Evolutionary conservation across 352 stramenopile genomes (phyloP).

Genomic region (Globisporangium lucens): DNA sequence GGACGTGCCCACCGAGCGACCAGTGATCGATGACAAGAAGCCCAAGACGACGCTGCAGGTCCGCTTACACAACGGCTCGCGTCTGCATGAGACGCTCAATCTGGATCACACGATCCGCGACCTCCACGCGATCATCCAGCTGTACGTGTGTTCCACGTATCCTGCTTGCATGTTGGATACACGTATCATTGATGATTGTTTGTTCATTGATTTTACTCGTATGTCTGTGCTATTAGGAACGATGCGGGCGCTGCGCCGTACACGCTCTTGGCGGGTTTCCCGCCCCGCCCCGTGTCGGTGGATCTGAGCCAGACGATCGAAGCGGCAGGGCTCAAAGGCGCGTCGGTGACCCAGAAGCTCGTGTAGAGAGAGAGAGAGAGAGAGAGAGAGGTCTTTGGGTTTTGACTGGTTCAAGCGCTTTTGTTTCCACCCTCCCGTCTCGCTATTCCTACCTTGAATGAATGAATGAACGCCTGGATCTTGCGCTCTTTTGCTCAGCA

Average conservation of each 20-base stretch:
- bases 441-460: neutral
- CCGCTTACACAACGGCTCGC: conserved; percentile 78
- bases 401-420: neutral
- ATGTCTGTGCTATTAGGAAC: conserved; percentile 37
- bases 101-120: conserved; percentile 86
- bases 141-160: conserved; percentile 31
- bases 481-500: neutral
- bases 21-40: conserved; percentile 82
- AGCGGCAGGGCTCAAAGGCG: conserved; percentile 88
- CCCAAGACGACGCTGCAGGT: conserved; percentile 88
- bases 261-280: conserved; percentile 90
- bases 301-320: conserved; percentile 89
- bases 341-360: conserved; percentile 91
- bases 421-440: neutral
- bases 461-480: neutral
- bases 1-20: conserved; percentile 33
- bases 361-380: conserved; percentile 33
- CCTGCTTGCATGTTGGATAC: neutral
- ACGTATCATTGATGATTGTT: neutral
- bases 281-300: conserved; percentile 80
- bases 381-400: neutral
- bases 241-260: conserved; percentile 78
- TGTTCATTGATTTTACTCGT: neutral
- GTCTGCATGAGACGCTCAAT: conserved; percentile 83
- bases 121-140: conserved; percentile 83